phyloP scores from a whole-genome alignment of 345 rosid species.

The Citropsis articulata region DNA sequence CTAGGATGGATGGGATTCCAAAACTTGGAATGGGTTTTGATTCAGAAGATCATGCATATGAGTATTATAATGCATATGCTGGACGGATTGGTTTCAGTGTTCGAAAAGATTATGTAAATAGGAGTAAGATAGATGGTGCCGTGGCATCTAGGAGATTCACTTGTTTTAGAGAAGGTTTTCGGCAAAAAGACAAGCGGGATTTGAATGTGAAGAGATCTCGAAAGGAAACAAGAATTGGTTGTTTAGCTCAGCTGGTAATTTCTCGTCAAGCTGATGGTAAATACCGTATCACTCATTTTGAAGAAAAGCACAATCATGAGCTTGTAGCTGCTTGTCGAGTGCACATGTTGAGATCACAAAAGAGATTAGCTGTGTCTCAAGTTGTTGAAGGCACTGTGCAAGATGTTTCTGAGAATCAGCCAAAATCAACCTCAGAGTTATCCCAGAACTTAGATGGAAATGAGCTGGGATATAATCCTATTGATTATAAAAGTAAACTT shows the following conservation, averaged over 20 bases:
- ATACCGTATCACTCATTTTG: conserved; percentile 36
- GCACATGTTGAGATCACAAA: conserved; percentile 31
- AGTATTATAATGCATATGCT: conserved; percentile 37
- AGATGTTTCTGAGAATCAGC: conserved; percentile 10
- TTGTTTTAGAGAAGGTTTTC: conserved; percentile 41
- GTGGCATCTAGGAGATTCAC: conserved; percentile 39
- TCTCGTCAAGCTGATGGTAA: conserved; percentile 36
- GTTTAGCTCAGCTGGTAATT: conserved; percentile 34
- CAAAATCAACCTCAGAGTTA: conserved; percentile 11
- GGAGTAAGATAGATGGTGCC: conserved; percentile 38
- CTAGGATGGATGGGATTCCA: conserved; percentile 23
- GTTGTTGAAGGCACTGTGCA: conserved; percentile 18
- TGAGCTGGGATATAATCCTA: conserved; percentile 15
- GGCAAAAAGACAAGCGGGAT: conserved; percentile 32
- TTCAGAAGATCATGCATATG: conserved; percentile 37
- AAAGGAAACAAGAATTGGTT: conserved; percentile 43
- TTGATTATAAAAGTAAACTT: conserved; percentile 20
- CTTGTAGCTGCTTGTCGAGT: conserved; percentile 30
- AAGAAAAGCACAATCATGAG: conserved; percentile 37
- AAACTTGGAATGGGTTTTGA: conserved; percentile 42
- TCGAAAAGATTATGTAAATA: conserved; percentile 36
- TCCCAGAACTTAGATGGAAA: conserved; percentile 12
- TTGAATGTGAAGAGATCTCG: conserved; percentile 28
- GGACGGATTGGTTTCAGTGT: conserved; percentile 36
- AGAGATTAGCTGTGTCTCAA: conserved; percentile 22